Conservation (phyloP, 148 eudicot species). For the Linanthus parryae region DNA sequence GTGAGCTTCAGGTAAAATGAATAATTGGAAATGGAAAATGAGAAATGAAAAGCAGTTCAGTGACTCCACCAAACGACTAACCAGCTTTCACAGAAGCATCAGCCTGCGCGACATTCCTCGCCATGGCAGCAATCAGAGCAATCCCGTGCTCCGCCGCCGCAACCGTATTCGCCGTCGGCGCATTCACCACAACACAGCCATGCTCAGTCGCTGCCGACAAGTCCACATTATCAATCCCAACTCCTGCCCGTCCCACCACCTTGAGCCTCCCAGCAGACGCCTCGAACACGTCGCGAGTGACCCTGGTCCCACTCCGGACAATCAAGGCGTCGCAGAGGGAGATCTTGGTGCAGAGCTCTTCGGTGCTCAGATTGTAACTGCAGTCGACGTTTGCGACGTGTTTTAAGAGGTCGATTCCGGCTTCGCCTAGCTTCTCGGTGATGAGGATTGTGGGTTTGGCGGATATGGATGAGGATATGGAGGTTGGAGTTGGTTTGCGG, state of each 20-base stretch:
- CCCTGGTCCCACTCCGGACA: slow-evolving; percentile 13
- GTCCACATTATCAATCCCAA: slow-evolving; percentile 17
- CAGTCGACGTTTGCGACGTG: slow-evolving; percentile 10
- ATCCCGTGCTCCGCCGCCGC: slow-evolving; percentile 18
- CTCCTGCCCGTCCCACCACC: slow-evolving; percentile 18
- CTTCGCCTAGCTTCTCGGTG: slow-evolving; percentile 4
- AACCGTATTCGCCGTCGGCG: slow-evolving; percentile 15
- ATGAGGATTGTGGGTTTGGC: slow-evolving; percentile 9
- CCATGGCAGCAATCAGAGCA: slow-evolving; percentile 13
- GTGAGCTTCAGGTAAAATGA: too few relatives aligned
- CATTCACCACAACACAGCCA: slow-evolving; percentile 14
- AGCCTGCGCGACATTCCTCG: slow-evolving; percentile 7
- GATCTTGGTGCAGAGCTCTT: slow-evolving; percentile 13
- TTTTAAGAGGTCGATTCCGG: slow-evolving; percentile 2
- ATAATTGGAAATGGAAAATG: too few relatives aligned
- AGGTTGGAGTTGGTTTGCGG: too few relatives aligned
- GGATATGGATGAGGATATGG: background rate
- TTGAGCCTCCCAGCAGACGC: slow-evolving; percentile 7
- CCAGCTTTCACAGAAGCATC: slow-evolving; percentile 16
- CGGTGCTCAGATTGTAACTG: slow-evolving; percentile 5
- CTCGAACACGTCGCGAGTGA: slow-evolving; percentile 10
- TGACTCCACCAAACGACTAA: background rate
- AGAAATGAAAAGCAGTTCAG: background rate
- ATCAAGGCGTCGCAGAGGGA: slow-evolving; percentile 12
- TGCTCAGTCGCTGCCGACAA: slow-evolving; percentile 8